A percentile compares a stretch with the other conserved stretches of the same genome.
phyloP scores from a whole-genome alignment of 768 basidiomycete species.

The Chalciporus piperatus region DNA sequence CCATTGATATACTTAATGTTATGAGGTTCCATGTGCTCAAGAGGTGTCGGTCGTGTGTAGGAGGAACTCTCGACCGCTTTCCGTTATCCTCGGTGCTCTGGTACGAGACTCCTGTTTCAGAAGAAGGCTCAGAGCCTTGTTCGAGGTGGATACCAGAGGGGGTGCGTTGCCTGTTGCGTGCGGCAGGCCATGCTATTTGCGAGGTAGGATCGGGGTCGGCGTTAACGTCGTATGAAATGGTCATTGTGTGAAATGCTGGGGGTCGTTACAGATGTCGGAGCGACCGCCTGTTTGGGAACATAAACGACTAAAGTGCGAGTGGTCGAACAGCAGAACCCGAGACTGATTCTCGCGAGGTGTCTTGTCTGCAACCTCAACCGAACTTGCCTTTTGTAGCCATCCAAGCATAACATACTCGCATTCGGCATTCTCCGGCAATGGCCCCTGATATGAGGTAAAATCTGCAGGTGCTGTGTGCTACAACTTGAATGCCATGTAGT shows the following conservation, averaged over 20 bases:
- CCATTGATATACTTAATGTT: conserved; percentile 88
- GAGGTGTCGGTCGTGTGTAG: conserved; percentile 27
- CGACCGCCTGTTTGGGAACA: conserved; percentile 6
- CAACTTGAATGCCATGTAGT: conserved; percentile 14
- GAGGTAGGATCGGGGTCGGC: conserved; percentile 76
- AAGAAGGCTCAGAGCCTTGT: conserved; percentile 16
- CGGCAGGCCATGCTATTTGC: conserved; percentile 74
- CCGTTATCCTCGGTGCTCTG: conserved; percentile 33
- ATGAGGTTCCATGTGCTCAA: conserved; percentile 67
- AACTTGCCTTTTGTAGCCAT: conserved; percentile 16
- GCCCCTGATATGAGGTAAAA: no score
- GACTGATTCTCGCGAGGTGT: not conserved
- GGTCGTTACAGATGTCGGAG: not conserved
- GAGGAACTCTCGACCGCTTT: conserved; percentile 15
- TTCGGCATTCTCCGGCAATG: conserved; percentile 27
- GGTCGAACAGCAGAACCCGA: not conserved
- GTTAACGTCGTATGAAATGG: conserved; percentile 49
- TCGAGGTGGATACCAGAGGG: conserved; percentile 22
- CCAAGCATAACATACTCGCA: not conserved
- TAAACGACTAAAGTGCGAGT: conserved; percentile 6
- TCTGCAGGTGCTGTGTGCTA: conserved; percentile 10
- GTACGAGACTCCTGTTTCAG: conserved; percentile 24
- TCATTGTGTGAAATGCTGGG: conserved; percentile 41
- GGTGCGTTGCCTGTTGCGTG: conserved; percentile 32
- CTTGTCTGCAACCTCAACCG: not conserved